Evolutionary conservation across 805 yeast genomes (phyloP).

Genomic region (Lachancea fermentati): DNA sequence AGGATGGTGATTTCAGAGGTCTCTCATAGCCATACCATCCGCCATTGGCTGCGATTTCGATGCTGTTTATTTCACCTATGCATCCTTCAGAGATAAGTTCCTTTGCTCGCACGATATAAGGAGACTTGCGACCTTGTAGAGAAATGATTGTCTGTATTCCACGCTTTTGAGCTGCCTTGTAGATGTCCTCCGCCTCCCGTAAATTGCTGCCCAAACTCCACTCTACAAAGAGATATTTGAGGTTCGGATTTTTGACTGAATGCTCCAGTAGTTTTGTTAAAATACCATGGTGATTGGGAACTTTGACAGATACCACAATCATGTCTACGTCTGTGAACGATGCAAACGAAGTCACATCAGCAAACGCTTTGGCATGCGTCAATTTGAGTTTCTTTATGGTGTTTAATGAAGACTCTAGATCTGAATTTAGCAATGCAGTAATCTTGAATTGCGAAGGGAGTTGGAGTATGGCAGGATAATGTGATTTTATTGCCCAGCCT

Average conservation of each 20-base stretch:
- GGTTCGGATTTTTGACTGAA: constrained; percentile 18
- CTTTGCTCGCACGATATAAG: constrained; percentile 28
- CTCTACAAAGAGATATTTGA: constrained; percentile 26
- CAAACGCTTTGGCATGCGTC: constrained; percentile 23
- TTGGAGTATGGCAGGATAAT: constrained; percentile 27
- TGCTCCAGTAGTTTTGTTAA: constrained; percentile 20
- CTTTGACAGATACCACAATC: constrained; percentile 24
- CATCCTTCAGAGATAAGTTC: constrained; percentile 27
- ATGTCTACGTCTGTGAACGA: constrained; percentile 21
- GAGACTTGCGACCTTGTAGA: constrained; percentile 30
- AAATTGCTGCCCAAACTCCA: constrained; percentile 26
- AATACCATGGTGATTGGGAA: constrained; percentile 16
- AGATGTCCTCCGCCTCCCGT: constrained; percentile 25
- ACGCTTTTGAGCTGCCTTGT: constrained; percentile 20
- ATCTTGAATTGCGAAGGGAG: constrained; percentile 28
- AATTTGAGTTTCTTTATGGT: constrained; percentile 24
- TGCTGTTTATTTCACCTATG: constrained; percentile 29
- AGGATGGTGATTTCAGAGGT: constrained; percentile 22
- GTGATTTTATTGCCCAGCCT: constrained; percentile 32
- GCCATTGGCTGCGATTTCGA: constrained; percentile 29
- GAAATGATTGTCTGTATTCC: constrained; percentile 28
- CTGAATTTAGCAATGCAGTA: constrained; percentile 23
- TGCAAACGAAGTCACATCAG: constrained; percentile 23
- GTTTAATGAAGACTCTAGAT: constrained; percentile 16
- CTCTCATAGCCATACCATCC: constrained; percentile 32